phyloP scores from a whole-genome alignment of 768 basidiomycete genomes.

The Candolleomyces eurysporus region DNA sequence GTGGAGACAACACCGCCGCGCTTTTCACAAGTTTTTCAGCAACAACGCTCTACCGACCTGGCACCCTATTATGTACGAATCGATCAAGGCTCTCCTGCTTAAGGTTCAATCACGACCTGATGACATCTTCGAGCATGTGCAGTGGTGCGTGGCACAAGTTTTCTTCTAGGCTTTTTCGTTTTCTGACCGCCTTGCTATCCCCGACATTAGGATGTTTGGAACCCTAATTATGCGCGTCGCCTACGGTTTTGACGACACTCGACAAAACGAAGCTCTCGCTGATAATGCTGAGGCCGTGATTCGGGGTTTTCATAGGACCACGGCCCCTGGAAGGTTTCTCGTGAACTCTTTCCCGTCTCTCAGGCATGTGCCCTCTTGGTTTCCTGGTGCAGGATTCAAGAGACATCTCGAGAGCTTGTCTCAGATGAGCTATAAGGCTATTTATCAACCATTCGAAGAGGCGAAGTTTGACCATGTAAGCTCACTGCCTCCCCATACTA shows the following conservation, averaged over 20 bases:
- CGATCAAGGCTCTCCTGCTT: conserved; percentile 19
- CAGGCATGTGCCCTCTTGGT: conserved; percentile 12
- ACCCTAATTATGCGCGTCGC: conserved; percentile 2
- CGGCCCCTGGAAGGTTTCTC: conserved; percentile 7
- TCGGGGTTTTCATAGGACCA: background rate
- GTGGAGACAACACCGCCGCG: conserved; percentile 26
- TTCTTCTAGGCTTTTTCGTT: background rate
- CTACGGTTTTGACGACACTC: conserved; percentile 1
- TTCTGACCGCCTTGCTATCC: too few relatives aligned
- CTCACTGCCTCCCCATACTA: too few relatives aligned
- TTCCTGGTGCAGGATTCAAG: conserved; percentile 14
- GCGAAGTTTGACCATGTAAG: background rate
- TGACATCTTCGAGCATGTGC: conserved; percentile 23
- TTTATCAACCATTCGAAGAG: background rate
- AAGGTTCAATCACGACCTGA: conserved; percentile 18
- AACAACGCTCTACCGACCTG: conserved; percentile 21
- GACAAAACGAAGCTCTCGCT: background rate
- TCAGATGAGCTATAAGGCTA: background rate
- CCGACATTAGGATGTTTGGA: background rate
- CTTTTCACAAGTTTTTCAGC: conserved; percentile 20
- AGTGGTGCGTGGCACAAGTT: background rate
- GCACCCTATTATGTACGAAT: conserved; percentile 21
- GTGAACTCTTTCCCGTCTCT: conserved; percentile 10
- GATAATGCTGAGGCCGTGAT: background rate
- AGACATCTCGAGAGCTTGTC: background rate